Conservation (phyloP, 129 eudicot genomes). For the Centella asiatica region DNA sequence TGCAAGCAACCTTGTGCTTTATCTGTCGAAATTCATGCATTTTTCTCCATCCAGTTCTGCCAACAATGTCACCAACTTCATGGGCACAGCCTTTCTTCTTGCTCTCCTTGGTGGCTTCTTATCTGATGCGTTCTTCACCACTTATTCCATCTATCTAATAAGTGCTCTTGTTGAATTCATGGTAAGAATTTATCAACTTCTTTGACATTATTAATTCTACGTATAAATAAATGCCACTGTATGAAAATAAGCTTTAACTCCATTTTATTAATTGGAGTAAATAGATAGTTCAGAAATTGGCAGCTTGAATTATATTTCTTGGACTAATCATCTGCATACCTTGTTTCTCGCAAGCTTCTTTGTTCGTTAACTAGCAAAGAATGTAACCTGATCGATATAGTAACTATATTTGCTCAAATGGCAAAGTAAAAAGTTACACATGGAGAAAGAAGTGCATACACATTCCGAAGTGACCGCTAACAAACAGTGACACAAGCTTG, state of each 20-base stretch:
- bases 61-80: constrained; percentile 71
- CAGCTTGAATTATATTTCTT: neutral
- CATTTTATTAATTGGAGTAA: neutral
- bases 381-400: neutral
- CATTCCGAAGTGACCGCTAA: constrained; percentile 2
- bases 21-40: constrained; percentile 72
- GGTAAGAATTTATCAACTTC: constrained; percentile 34
- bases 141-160: constrained; percentile 63
- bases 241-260: neutral
- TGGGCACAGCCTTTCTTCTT: constrained; percentile 91
- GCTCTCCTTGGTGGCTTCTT: constrained; percentile 93
- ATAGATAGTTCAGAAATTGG: neutral
- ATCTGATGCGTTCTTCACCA: constrained; percentile 75
- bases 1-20: constrained; percentile 88
- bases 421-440: neutral
- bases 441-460: neutral
- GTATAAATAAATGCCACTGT: neutral
- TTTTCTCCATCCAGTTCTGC: constrained; percentile 76
- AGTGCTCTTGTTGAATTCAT: constrained; percentile 59
- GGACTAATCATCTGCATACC: neutral
- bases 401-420: neutral
- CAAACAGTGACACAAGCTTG: neutral
- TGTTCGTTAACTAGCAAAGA: neutral
- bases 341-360: neutral
- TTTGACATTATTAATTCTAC: neutral